phyloP scores from a whole-genome alignment of 2,329 filamentous ascomycete species.

The Fonsecaea erecta region DNA sequence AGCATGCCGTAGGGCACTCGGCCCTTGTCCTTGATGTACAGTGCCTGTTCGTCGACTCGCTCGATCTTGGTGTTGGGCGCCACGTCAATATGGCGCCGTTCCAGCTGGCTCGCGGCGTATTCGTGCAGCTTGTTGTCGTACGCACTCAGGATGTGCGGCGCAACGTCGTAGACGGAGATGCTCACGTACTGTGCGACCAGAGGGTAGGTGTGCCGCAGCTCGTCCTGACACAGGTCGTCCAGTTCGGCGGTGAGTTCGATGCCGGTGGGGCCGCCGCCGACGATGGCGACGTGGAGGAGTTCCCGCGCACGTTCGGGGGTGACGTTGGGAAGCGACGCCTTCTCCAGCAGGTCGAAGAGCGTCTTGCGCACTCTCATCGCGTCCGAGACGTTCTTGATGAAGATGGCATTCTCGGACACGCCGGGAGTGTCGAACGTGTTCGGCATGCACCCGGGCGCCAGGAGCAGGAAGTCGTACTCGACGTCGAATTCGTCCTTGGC shows the following conservation, averaged over 20 bases:
- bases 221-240: slow-evolving; percentile 48
- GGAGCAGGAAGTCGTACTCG: slow-evolving; percentile 49
- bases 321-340: slow-evolving; percentile 43
- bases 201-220: slow-evolving; percentile 48
- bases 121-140: slow-evolving; percentile 50
- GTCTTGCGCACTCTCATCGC: slow-evolving; percentile 35
- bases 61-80: slow-evolving; percentile 47
- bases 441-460: slow-evolving; percentile 50
- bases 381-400: slow-evolving; percentile 42
- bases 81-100: slow-evolving; percentile 46
- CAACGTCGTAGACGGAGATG: slow-evolving; percentile 54
- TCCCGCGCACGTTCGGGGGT: slow-evolving; percentile 41
- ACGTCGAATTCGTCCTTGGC: slow-evolving; percentile 43
- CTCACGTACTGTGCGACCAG: slow-evolving; percentile 46
- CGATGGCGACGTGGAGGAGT: slow-evolving; percentile 47
- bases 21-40: slow-evolving; percentile 46
- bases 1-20: slow-evolving; percentile 46
- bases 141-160: slow-evolving; percentile 47
- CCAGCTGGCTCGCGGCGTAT: slow-evolving; percentile 48
- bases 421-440: slow-evolving; percentile 50
- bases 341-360: slow-evolving; percentile 42
- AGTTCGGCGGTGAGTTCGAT: slow-evolving; percentile 52
- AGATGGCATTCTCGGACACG: slow-evolving; percentile 46
- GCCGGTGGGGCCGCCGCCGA: slow-evolving; percentile 51
- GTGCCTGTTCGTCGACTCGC: slow-evolving; percentile 42